phyloP scores from a whole-genome alignment of 495 filamentous ascomycete genomes.

The Aspergillus steynii region DNA sequence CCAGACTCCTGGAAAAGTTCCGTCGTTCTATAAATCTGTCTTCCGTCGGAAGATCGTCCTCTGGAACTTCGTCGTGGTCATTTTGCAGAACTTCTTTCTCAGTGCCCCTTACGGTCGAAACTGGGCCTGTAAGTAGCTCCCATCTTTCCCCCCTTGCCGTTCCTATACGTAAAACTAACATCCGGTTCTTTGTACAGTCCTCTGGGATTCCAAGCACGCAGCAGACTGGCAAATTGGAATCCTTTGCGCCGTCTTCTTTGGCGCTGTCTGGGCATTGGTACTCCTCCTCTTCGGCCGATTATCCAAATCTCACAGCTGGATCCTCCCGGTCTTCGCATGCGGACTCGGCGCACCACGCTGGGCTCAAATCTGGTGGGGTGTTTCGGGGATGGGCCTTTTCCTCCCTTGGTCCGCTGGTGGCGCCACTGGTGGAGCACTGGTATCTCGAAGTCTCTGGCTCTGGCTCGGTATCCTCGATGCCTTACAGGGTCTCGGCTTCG shows the following conservation, averaged over 20 bases:
- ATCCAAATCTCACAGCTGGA: slow-evolving; percentile 50
- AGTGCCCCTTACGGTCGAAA: slow-evolving; percentile 52
- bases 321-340: slow-evolving; percentile 51
- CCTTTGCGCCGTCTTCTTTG: slow-evolving; percentile 47
- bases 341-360: slow-evolving; percentile 52
- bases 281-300: slow-evolving; percentile 42
- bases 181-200: slow-evolving; percentile 24
- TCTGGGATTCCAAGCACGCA: slow-evolving; percentile 50
- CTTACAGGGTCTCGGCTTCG: slow-evolving; percentile 51
- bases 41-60: slow-evolving; percentile 50
- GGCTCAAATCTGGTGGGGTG: slow-evolving; percentile 56
- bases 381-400: slow-evolving; percentile 45
- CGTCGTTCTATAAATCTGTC: slow-evolving; percentile 53
- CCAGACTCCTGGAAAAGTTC: slow-evolving; percentile 66
- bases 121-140: slow-evolving; percentile 43
- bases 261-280: slow-evolving; percentile 42
- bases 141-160: too few species aligned
- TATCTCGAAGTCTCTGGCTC: slow-evolving; percentile 51
- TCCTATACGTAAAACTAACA: slow-evolving; percentile 9
- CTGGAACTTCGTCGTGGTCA: slow-evolving; percentile 50
- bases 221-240: slow-evolving; percentile 45
- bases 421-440: slow-evolving; percentile 42
- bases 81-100: slow-evolving; percentile 51
- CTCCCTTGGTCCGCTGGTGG: slow-evolving; percentile 50
- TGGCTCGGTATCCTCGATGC: slow-evolving; percentile 53